Evolutionary conservation across 352 stramenopile genomes (phyloP).

Genomic region (Phytopythium cucurbitacearum): DNA sequence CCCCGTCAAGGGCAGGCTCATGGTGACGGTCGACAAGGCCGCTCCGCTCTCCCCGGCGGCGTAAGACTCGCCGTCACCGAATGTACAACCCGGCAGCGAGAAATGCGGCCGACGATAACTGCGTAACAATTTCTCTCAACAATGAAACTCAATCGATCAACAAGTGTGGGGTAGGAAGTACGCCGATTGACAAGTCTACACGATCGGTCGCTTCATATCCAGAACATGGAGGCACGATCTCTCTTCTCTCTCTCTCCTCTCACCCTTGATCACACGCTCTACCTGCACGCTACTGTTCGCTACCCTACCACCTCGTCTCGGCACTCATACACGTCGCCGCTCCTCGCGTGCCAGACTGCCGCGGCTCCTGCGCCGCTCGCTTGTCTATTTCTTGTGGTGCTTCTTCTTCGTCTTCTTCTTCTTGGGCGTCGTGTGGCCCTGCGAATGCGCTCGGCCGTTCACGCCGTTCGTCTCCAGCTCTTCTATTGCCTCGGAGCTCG

Average conservation of each 20-base stretch:
- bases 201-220: too few relatives aligned
- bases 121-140: not conserved
- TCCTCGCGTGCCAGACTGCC: too few relatives aligned
- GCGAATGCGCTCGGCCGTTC: not conserved
- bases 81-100: too few relatives aligned
- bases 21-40: conserved; percentile 13
- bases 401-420: conserved; percentile 10
- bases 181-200: too few relatives aligned
- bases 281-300: too few relatives aligned
- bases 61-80: conserved; percentile 1
- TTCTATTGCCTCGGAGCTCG: conserved; percentile 7
- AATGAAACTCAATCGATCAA: not conserved
- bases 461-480: not conserved
- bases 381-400: conserved; percentile 7
- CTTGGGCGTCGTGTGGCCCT: conserved; percentile 1
- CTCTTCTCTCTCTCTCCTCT: not conserved
- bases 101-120: not conserved
- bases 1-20: conserved; percentile 15
- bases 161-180: not conserved
- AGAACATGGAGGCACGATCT: too few relatives aligned
- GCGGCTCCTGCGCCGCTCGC: too few relatives aligned
- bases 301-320: not conserved
- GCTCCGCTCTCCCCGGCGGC: conserved; percentile 1
- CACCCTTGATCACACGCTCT: too few relatives aligned
- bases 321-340: not conserved